Conservation (phyloP, 2,329 filamentous ascomycete species). For the Colletotrichum simmondsii region DNA sequence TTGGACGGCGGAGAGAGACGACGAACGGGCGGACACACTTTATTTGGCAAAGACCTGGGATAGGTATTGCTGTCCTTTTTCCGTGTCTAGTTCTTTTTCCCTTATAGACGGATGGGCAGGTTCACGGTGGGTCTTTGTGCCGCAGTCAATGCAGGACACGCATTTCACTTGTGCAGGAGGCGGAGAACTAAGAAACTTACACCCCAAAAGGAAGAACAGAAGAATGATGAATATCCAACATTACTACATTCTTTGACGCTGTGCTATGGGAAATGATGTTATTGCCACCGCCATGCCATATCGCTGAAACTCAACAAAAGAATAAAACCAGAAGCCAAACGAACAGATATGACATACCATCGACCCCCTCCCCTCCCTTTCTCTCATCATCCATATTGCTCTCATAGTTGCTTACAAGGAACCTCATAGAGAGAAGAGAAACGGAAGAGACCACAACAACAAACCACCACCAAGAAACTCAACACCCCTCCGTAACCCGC, state of each 20-base stretch:
- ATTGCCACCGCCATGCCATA: background rate
- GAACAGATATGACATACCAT: background rate
- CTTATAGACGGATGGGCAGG: background rate
- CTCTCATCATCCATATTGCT: background rate
- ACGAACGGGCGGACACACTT: background rate
- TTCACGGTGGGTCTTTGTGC: background rate
- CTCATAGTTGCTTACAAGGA: background rate
- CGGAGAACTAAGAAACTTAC: too few species aligned
- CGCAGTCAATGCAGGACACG: too few species aligned
- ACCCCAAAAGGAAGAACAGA: background rate
- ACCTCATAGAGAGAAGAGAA: too few species aligned
- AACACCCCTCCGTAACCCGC: slow-evolving; percentile 51
- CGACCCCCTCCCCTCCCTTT: background rate
- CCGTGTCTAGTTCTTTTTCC: background rate
- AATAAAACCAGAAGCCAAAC: background rate
- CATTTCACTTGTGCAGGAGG: too few species aligned
- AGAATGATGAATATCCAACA: background rate
- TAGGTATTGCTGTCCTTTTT: background rate
- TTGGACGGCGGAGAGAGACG: background rate
- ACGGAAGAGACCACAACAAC: too few species aligned
- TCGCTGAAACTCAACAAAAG: background rate
- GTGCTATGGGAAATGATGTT: background rate
- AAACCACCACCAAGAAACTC: background rate
- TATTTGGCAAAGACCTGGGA: background rate
- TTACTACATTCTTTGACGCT: background rate